Conservation (phyloP, 2,329 filamentous ascomycete genomes). For the Tolypocladium guangdongense region DNA sequence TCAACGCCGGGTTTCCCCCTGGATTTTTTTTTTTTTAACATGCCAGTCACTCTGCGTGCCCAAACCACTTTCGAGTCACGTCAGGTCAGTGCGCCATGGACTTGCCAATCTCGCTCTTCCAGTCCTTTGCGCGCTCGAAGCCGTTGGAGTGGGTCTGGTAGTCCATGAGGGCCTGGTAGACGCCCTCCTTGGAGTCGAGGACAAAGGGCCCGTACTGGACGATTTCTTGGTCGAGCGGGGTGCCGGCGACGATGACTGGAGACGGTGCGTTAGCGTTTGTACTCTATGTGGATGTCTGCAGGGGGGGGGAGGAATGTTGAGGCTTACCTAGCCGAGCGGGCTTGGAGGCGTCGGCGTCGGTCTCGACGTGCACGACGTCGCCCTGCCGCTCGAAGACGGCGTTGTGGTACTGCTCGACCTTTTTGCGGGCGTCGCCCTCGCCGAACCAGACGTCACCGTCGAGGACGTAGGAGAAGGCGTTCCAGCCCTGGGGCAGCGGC, state of each 20-base stretch:
- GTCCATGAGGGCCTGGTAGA: constrained; percentile 67
- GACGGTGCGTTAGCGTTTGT: neutral
- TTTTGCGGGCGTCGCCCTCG: constrained; percentile 35
- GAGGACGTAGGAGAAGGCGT: constrained; percentile 81
- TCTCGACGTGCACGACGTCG: constrained; percentile 61
- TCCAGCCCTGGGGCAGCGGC: constrained; percentile 69
- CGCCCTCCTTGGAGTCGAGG: constrained; percentile 58
- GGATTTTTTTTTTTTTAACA: too few relatives aligned
- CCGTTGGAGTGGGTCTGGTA: constrained; percentile 65
- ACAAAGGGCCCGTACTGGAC: constrained; percentile 84
- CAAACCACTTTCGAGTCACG: neutral
- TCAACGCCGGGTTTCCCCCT: neutral
- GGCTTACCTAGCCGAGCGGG: constrained; percentile 36
- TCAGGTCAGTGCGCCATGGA: constrained; percentile 39
- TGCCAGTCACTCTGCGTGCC: neutral
- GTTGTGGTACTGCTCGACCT: constrained; percentile 67
- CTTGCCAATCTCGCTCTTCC: constrained; percentile 83
- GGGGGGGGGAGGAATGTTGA: neutral
- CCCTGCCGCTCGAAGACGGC: constrained; percentile 77
- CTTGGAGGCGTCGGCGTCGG: constrained; percentile 53
- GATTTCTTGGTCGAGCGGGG: constrained; percentile 68
- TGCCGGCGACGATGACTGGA: constrained; percentile 60
- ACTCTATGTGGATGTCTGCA: neutral
- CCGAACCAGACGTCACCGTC: constrained; percentile 59
- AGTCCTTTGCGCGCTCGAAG: constrained; percentile 68